These are phyloP conservation scores for Carnegiea gigantea DNA, from an alignment of 179 eudicot species.

Conservation along the genomic window DNA sequence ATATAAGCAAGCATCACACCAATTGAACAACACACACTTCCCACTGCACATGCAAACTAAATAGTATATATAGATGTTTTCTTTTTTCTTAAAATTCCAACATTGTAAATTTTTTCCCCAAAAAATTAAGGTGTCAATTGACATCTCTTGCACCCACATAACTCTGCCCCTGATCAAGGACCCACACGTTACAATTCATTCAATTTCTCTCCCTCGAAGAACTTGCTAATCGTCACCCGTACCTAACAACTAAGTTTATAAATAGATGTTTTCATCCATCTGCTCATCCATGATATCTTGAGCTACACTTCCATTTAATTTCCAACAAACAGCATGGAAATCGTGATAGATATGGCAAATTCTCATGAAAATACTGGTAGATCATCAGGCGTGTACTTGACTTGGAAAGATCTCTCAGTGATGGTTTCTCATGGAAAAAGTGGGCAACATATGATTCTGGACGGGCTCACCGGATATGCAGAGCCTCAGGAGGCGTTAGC, in stretches of 20 bases:
- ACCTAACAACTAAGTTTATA: neutral
- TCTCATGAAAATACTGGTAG: neutral
- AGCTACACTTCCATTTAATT: neutral
- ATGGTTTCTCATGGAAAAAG: conserved; percentile 22
- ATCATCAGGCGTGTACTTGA: conserved; percentile 27
- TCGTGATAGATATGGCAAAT: neutral
- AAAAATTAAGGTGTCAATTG: too few species aligned
- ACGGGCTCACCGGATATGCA: conserved; percentile 23
- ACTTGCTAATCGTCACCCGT: too few species aligned
- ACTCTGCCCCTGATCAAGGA: too few species aligned
- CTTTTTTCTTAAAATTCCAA: too few species aligned
- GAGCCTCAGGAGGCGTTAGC: conserved; percentile 23
- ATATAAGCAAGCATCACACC: too few species aligned
- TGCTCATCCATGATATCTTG: neutral
- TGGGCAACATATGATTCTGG: conserved; percentile 27
- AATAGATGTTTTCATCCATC: neutral
- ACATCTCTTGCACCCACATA: too few species aligned
- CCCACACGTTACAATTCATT: too few species aligned
- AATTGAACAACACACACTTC: too few species aligned
- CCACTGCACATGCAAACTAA: too few species aligned
- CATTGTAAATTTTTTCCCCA: too few species aligned
- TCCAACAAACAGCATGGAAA: conserved; percentile 26
- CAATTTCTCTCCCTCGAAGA: too few species aligned
- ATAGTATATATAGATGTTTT: too few species aligned
- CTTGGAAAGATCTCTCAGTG: conserved; percentile 41